Base-by-base conservation (phyloP, 1,139 yeast species). In the Arxiozyma heterogenica region DNA sequence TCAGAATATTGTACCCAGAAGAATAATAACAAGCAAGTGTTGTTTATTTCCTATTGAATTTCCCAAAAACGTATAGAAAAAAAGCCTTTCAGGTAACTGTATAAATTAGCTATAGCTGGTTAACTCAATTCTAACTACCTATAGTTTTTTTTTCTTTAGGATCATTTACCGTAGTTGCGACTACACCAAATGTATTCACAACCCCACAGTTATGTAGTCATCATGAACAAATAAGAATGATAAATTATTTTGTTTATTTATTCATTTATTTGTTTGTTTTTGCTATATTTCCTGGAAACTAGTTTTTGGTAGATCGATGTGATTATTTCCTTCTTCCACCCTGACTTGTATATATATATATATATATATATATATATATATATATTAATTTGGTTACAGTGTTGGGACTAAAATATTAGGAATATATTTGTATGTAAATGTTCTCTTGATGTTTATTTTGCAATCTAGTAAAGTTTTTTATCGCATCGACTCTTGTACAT, bases 151-250 rank as follows among this genome's bases (percentile, higher is more conserved):
- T n/a, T n/a, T n/a, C 30, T 53, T 59, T 47, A 58, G 64, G 63
- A 59, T 53, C 52, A 44, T 41, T 57, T 57, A 61, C 59, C 63
- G 63, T 57, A 54, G 60, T 62, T 61, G 63, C 64, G 64, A 61
- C 61, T 50, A 54, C 63, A 60, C 59, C 62, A 55, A 58, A 53
- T 54, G 55, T 53, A 53, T 60, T 59, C 62, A 58, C 49, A 60
- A 4, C 64, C 63, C 62, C 42, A 58, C 58, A 46, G 59, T 56
- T 50, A 49, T 45, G n/a, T 34, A 34, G n/a, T n/a, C 39, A 34
- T 34, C n/a, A 34, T 12, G 15, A 34, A 34, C n/a, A 8, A 12
- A 34, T 34, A 34, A 34, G n/a, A n/a, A n/a, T n/a, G n/a, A 34
- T 34, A 34, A 34, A 6, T 34, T 6, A 27, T 12, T 12, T 34